phyloP scores from a whole-genome alignment of 2,329 filamentous ascomycete genomes.

The Pseudogymnoascus sp. region DNA sequence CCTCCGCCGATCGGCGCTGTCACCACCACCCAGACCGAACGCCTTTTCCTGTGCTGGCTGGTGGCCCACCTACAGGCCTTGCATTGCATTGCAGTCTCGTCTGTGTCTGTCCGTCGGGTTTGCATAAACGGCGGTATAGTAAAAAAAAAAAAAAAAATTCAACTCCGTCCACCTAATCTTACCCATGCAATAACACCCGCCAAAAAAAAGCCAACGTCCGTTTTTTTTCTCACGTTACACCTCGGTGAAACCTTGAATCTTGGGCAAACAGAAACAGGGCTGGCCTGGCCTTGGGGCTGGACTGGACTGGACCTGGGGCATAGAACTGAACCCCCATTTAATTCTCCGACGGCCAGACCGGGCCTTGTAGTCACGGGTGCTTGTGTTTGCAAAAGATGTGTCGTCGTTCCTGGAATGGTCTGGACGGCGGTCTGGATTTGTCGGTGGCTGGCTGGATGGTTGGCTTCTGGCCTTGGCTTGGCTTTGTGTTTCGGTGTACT shows the following conservation, averaged over 20 bases:
- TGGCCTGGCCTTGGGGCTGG: background rate
- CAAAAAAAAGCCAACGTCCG: too few species aligned
- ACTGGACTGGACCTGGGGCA: background rate
- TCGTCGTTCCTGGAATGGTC: background rate
- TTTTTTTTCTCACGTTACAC: background rate
- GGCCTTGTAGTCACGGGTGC: background rate
- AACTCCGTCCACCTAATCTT: too few species aligned
- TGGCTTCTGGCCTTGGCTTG: background rate
- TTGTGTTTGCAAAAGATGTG: background rate
- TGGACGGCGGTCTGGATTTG: background rate
- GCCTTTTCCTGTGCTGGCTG: too few species aligned
- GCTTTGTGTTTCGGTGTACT: background rate
- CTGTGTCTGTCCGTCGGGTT: too few species aligned
- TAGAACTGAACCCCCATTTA: background rate
- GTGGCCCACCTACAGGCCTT: too few species aligned
- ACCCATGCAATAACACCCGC: too few species aligned
- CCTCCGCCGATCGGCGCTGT: too few species aligned
- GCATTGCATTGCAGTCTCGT: too few species aligned
- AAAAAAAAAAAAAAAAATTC: too few species aligned
- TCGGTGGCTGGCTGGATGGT: background rate
- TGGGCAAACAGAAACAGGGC: background rate
- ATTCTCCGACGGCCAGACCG: background rate
- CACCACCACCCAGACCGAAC: too few species aligned
- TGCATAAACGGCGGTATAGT: too few species aligned
- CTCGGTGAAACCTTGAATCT: background rate